Evolutionary conservation across 2,329 filamentous ascomycete species (phyloP).

Genomic region (Clonostachys sp.): DNA sequence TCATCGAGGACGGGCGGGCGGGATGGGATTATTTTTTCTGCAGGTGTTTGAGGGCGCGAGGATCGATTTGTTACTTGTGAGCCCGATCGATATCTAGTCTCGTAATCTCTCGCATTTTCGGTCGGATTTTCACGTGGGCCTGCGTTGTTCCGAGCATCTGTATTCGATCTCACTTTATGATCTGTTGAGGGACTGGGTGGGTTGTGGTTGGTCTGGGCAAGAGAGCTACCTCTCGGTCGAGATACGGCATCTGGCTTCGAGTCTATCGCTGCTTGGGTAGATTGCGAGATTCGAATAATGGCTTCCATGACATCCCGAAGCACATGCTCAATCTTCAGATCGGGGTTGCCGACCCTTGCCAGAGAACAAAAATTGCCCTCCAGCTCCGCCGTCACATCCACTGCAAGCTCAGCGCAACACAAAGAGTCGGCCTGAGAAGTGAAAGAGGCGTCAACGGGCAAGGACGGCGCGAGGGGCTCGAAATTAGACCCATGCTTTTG

Average conservation of each 20-base stretch:
- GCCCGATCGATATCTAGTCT: slow-evolving; percentile 6
- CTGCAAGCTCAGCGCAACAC: slow-evolving; percentile 43
- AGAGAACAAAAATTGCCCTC: slow-evolving; percentile 45
- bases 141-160: not conserved
- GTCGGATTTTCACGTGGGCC: not conserved
- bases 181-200: not conserved
- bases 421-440: slow-evolving; percentile 23
- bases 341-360: slow-evolving; percentile 29
- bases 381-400: slow-evolving; percentile 42
- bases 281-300: slow-evolving; percentile 6
- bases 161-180: not conserved
- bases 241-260: not conserved
- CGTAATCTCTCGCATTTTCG: not conserved
- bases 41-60: slow-evolving; percentile 11
- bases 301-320: slow-evolving; percentile 37
- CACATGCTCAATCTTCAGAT: slow-evolving; percentile 37
- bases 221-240: not conserved
- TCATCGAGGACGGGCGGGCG: slow-evolving; percentile 28
- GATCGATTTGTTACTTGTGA: slow-evolving; percentile 11
- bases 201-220: not conserved
- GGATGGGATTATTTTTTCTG: slow-evolving; percentile 10
- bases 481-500: slow-evolving; percentile 37
- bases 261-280: too few species aligned
- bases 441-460: slow-evolving; percentile 17
- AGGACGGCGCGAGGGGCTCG: slow-evolving; percentile 6